Evolutionary conservation across 2,329 filamentous ascomycete genomes (phyloP).

Genomic region (Graphium sp.): DNA sequence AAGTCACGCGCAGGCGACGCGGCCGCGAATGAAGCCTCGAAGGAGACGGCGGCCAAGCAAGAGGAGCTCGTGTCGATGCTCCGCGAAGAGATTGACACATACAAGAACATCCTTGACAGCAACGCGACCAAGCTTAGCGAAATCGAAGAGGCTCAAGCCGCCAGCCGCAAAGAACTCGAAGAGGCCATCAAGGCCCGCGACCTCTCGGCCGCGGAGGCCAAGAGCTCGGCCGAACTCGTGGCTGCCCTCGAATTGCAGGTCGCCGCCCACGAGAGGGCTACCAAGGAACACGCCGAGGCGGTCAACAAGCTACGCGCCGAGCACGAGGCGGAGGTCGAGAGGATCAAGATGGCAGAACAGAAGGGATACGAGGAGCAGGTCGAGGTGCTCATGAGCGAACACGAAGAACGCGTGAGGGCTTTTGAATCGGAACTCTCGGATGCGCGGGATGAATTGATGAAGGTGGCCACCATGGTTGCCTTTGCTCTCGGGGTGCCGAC

Average conservation of each 20-base stretch:
- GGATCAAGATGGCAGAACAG: constrained; percentile 29
- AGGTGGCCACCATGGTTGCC: constrained; percentile 46
- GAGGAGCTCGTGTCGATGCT: constrained; percentile 43
- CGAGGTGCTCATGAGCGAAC: constrained; percentile 40
- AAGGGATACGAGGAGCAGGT: constrained; percentile 40
- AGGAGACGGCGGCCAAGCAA: constrained; percentile 35
- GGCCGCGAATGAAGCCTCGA: constrained; percentile 21
- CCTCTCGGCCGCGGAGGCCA: constrained; percentile 24
- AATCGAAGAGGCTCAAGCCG: constrained; percentile 55
- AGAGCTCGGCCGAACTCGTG: constrained; percentile 28
- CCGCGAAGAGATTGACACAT: constrained; percentile 62
- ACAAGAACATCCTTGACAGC: constrained; percentile 55
- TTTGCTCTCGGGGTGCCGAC: constrained; percentile 43
- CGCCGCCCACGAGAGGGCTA: constrained; percentile 36
- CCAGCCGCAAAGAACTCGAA: constrained; percentile 50
- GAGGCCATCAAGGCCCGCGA: constrained; percentile 45
- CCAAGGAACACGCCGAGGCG: constrained; percentile 35
- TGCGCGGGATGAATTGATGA: constrained; percentile 49
- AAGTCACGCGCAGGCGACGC: constrained; percentile 22
- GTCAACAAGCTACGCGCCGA: constrained; percentile 29
- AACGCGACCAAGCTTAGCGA: constrained; percentile 55
- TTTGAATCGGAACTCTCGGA: constrained; percentile 47
- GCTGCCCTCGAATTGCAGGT: constrained; percentile 41
- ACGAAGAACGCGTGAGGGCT: constrained; percentile 34
- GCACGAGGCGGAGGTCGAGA: constrained; percentile 31